Conservation (phyloP, 2,329 filamentous ascomycete species). For the Colletotrichum agaves region DNA sequence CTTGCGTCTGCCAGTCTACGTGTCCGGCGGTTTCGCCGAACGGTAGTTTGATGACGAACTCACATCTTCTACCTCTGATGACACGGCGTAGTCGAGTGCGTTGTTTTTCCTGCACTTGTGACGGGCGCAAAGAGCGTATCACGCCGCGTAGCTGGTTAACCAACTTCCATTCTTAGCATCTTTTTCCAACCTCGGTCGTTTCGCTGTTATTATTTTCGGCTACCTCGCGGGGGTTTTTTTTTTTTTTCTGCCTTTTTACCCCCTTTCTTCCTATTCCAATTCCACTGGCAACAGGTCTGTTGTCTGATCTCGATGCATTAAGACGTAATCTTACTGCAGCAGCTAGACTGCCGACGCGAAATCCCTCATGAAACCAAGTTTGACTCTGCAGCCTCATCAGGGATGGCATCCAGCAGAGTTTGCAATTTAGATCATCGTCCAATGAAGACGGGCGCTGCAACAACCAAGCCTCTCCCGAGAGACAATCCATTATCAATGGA, state of each 20-base stretch:
- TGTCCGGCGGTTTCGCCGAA: background rate
- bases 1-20: background rate
- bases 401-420: slow-evolving; percentile 24
- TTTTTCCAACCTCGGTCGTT: slow-evolving; percentile 3
- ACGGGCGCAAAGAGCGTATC: slow-evolving; percentile 16
- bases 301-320: slow-evolving; percentile 33
- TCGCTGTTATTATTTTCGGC: slow-evolving; percentile 36
- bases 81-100: background rate
- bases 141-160: background rate
- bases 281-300: slow-evolving; percentile 5
- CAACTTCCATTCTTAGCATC: background rate
- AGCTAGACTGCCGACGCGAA: slow-evolving; percentile 18
- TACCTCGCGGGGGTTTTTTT: slow-evolving; percentile 19
- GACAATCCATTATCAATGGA: slow-evolving; percentile 37
- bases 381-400: slow-evolving; percentile 33
- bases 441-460: slow-evolving; percentile 28
- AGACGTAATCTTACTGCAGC: slow-evolving; percentile 36
- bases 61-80: background rate
- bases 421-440: slow-evolving; percentile 21
- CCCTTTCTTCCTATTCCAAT: background rate
- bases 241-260: no score
- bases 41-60: background rate
- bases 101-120: slow-evolving; percentile 1
- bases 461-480: slow-evolving; percentile 2
- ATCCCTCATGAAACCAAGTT: slow-evolving; percentile 37